These are phyloP conservation scores for Guadua angustifolia DNA, from an alignment of 176 grass and related monocot genomes.

Conservation along the genomic window DNA sequence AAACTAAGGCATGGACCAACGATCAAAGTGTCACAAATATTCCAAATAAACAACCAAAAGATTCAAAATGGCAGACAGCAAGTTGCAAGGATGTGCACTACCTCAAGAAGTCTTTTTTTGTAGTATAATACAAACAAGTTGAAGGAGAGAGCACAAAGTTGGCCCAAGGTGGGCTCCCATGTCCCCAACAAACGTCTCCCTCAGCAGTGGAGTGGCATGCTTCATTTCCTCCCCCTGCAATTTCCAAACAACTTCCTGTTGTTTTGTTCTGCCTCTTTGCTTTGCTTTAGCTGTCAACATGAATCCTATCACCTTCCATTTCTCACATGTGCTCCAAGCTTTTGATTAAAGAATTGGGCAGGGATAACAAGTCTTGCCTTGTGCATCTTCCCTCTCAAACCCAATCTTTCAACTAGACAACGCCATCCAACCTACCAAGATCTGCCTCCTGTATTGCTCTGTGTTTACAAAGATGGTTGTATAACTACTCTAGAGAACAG, in stretches of 20 bases:
- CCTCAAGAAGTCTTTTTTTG: neutral
- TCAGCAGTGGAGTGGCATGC: neutral
- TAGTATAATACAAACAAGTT: constrained; percentile 30
- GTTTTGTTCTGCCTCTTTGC: constrained; percentile 32
- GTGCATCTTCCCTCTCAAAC: constrained; percentile 30
- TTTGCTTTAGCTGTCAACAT: constrained; percentile 48
- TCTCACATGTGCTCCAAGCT: constrained; percentile 56
- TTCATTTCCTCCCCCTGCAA: too few relatives aligned
- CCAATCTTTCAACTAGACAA: constrained; percentile 40
- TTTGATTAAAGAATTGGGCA: constrained; percentile 64
- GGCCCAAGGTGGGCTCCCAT: constrained; percentile 16
- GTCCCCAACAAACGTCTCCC: neutral
- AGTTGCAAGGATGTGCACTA: constrained; percentile 5
- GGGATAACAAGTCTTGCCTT: constrained; percentile 33
- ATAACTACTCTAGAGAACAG: neutral
- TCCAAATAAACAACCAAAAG: constrained; percentile 21
- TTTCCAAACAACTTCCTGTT: constrained; percentile 43
- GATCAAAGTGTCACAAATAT: constrained; percentile 26
- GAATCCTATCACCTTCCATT: constrained; percentile 25
- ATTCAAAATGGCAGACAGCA: neutral
- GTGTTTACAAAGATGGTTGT: constrained; percentile 27
- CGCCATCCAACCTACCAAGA: constrained; percentile 38
- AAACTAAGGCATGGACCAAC: neutral
- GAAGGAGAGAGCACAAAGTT: constrained; percentile 29
- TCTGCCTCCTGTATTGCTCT: constrained; percentile 24